Conservation (phyloP, 169 alveolate genomes). For the Eimeria nieschulzi region DNA sequence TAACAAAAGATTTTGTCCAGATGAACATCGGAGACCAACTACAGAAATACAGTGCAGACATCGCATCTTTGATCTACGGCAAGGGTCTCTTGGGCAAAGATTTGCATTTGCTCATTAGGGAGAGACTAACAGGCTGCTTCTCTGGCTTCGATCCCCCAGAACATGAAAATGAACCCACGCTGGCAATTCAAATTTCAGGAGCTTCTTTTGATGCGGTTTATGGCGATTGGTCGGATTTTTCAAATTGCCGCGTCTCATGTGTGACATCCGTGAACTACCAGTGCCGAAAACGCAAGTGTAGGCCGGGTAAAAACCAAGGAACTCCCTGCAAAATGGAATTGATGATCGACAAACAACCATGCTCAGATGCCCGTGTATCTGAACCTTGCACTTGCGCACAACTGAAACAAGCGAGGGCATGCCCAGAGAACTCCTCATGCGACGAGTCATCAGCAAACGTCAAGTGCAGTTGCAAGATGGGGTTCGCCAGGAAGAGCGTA, state of each 20-base stretch:
- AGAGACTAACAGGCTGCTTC: conserved; percentile 2
- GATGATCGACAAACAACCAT: conserved; percentile 3
- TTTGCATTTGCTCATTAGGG: not conserved
- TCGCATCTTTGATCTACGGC: not conserved
- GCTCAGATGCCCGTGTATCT: not conserved
- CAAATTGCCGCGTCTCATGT: not conserved
- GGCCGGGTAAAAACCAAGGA: not conserved
- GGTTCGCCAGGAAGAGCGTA: not conserved
- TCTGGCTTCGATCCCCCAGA: not conserved
- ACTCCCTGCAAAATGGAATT: not conserved
- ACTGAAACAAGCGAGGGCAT: not conserved
- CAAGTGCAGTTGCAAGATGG: not conserved
- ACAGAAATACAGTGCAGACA: not conserved
- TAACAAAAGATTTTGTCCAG: not conserved
- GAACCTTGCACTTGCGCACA: not conserved
- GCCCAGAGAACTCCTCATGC: not conserved
- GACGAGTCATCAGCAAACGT: not conserved
- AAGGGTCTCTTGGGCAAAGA: not conserved
- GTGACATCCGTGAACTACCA: not conserved
- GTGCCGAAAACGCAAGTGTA: not conserved
- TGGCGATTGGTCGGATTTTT: not conserved
- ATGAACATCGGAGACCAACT: not conserved
- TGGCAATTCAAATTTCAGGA: not conserved
- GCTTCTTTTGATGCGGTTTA: not conserved
- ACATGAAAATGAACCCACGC: not conserved